Percentiles rank a stretch among this genome's conserved stretches.
Evolutionary conservation across 345 rosid species (phyloP).

Genomic region (Eucalyptus erythrocorys): DNA sequence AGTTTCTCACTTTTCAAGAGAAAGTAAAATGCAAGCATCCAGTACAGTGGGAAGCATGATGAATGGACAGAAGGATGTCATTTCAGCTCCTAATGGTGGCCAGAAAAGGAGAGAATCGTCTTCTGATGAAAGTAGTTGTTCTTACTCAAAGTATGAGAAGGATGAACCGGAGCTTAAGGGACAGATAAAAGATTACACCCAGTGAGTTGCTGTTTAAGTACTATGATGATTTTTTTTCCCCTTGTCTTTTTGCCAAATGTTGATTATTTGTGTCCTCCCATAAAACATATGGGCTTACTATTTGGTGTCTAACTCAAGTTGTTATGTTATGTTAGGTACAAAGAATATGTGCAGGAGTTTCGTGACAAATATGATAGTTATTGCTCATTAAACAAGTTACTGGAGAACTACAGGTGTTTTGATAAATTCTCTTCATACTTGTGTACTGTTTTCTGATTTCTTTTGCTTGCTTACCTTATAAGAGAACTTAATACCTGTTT

Average conservation of each 20-base stretch:
- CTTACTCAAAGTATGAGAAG: conserved; percentile 72
- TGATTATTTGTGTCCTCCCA: neutral
- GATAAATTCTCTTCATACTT: neutral
- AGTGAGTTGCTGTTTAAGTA: conserved; percentile 39
- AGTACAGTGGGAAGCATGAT: conserved; percentile 8
- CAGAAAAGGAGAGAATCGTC: conserved; percentile 38
- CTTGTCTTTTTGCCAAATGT: neutral
- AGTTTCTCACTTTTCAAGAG: conserved; percentile 29
- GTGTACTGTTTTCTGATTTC: neutral
- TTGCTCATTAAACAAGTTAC: conserved; percentile 54
- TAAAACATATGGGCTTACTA: neutral
- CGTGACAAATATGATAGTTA: conserved; percentile 69
- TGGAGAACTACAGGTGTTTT: conserved; percentile 69
- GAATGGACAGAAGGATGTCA: conserved; percentile 37
- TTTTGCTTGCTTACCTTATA: neutral
- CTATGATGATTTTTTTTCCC: neutral
- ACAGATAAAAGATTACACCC: conserved; percentile 56
- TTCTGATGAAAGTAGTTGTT: conserved; percentile 47
- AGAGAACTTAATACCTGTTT: neutral
- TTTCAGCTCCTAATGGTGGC: conserved; percentile 22
- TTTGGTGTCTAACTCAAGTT: neutral
- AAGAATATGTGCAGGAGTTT: conserved; percentile 71
- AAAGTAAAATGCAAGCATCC: conserved; percentile 31
- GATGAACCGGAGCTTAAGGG: conserved; percentile 74
- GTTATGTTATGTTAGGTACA: conserved; percentile 36